These are phyloP conservation scores for Tetrapisispora taiwanensis DNA, from an alignment of 805 yeast genomes.

Conservation along the genomic window DNA sequence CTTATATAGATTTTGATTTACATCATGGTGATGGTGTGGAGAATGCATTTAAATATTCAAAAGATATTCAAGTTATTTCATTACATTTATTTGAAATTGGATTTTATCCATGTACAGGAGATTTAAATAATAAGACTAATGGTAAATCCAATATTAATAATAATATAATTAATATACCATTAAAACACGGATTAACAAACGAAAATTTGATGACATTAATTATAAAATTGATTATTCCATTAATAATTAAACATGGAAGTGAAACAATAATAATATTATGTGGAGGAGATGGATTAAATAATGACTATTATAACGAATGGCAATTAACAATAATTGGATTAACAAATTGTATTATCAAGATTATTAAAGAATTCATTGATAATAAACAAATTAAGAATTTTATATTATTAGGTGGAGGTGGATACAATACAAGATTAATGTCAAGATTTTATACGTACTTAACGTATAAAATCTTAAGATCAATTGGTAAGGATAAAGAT, in stretches of 20 bases:
- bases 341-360: constrained; percentile 25
- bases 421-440: constrained; percentile 52
- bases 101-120: constrained; percentile 68
- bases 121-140: constrained; percentile 28
- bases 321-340: constrained; percentile 49
- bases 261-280: constrained; percentile 52
- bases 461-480: constrained; percentile 14
- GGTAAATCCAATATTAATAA: constrained; percentile 15
- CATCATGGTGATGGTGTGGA: constrained; percentile 82
- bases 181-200: constrained; percentile 48
- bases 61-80: constrained; percentile 50
- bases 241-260: constrained; percentile 33
- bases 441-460: constrained; percentile 47
- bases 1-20: constrained; percentile 62
- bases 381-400: constrained; percentile 7
- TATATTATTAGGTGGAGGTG: constrained; percentile 63
- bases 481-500: background rate
- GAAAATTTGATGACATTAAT: constrained; percentile 31
- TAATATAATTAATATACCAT: constrained; percentile 45
- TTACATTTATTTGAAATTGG: constrained; percentile 56
- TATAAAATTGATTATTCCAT: constrained; percentile 35
- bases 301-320: constrained; percentile 61
- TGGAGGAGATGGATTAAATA: constrained; percentile 67
- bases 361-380: no score
- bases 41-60: constrained; percentile 46